Percentiles rank a stretch among this genome's conserved stretches.
phyloP scores from a whole-genome alignment of 768 basidiomycete genomes.

The Hericium rajendrae region DNA sequence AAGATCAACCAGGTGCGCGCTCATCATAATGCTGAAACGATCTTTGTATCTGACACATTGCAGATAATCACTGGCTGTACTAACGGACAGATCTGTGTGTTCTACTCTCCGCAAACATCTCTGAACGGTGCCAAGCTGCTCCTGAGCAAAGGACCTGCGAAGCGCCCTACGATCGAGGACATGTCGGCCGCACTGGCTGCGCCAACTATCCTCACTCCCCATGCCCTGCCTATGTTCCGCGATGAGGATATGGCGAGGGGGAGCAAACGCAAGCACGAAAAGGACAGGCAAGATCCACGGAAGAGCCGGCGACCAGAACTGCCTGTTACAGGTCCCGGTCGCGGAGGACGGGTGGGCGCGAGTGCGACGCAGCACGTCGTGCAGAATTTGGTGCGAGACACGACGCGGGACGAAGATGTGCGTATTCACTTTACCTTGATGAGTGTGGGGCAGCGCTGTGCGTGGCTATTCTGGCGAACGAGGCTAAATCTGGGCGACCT shows the following conservation, averaged over 20 bases:
- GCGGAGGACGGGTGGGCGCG: conserved; percentile 89
- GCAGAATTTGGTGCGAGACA: conserved; percentile 87
- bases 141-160: conserved; percentile 76
- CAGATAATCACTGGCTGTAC: conserved; percentile 86
- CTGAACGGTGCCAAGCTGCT: conserved; percentile 88
- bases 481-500: conserved; percentile 7
- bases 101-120: conserved; percentile 89
- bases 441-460: conserved; percentile 3
- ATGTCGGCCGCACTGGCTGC: conserved; percentile 79
- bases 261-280: conserved; percentile 83
- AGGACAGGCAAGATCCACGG: conserved; percentile 77
- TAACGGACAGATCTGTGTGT: conserved; percentile 77
- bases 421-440: conserved; percentile 33
- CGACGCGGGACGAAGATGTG: conserved; percentile 89
- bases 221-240: conserved; percentile 86
- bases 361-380: conserved; percentile 97
- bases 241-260: conserved; percentile 66
- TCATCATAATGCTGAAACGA: conserved; percentile 2
- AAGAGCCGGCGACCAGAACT: conserved; percentile 90
- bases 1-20: conserved; percentile 88
- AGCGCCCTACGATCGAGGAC: conserved; percentile 78
- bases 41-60: neutral
- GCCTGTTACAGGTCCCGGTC: conserved; percentile 88
- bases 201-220: conserved; percentile 87
- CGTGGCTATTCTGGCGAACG: conserved; percentile 10